A percentile compares a stretch with the other conserved stretches of the same genome.
Conservation (phyloP, 345 rosid genomes). For the Euphorbia lathyris region DNA sequence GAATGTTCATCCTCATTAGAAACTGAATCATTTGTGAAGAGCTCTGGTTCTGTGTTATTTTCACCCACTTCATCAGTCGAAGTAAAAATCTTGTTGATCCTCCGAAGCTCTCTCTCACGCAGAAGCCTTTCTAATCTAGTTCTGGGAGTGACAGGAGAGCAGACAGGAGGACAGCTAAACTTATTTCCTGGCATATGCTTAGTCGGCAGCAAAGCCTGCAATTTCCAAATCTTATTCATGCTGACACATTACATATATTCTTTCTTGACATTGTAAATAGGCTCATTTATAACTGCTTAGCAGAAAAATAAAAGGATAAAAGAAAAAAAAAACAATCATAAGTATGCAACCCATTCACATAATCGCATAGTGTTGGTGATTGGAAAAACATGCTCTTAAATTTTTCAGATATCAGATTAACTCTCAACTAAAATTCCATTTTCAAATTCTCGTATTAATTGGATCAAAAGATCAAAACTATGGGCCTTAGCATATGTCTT, state of each 20-base stretch:
- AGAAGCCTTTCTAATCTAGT: constrained; percentile 53
- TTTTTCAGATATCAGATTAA: neutral
- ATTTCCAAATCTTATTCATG: constrained; percentile 5
- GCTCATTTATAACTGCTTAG: neutral
- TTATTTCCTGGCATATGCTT: constrained; percentile 42
- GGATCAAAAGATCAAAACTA: neutral
- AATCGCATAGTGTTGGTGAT: neutral
- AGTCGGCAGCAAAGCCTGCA: constrained; percentile 28
- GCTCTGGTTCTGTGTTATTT: constrained; percentile 24
- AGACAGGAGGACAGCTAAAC: constrained; percentile 28
- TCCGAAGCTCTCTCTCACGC: constrained; percentile 49
- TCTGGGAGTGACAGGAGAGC: constrained; percentile 38
- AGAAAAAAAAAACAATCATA: neutral
- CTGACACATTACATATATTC: neutral
- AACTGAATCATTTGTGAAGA: constrained; percentile 19
- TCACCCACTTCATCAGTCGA: constrained; percentile 26
- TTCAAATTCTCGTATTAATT: neutral
- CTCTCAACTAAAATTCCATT: neutral
- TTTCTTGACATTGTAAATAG: neutral
- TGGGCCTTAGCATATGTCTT: neutral
- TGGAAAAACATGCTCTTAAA: neutral
- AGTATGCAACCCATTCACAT: neutral
- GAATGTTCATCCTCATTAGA: constrained; percentile 25
- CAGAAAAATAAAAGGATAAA: neutral
- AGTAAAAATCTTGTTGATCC: constrained; percentile 25